Percentiles rank a stretch among this genome's conserved stretches.
These are phyloP conservation scores for Rhodamnia argentea DNA, from an alignment of 345 rosid genomes.

Conservation along the genomic window DNA sequence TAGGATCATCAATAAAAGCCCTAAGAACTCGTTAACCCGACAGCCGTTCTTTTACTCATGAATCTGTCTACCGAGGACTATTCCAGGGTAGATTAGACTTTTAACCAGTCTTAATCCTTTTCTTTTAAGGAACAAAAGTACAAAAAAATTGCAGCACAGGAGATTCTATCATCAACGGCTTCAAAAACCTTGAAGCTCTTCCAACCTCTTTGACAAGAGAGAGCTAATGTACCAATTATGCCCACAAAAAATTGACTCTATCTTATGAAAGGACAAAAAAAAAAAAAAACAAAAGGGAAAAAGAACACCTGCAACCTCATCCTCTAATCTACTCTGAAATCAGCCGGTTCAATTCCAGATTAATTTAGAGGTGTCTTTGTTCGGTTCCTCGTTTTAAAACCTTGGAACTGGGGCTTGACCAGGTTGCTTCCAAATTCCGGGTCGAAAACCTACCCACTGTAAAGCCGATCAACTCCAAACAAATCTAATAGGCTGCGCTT, in stretches of 20 bases:
- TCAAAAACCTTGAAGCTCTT: neutral
- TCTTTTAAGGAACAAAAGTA: neutral
- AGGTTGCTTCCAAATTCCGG: neutral
- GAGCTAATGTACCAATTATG: neutral
- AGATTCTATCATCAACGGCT: neutral
- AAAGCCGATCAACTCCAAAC: neutral
- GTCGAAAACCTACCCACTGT: neutral
- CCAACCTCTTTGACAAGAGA: neutral
- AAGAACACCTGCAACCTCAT: neutral
- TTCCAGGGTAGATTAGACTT: neutral
- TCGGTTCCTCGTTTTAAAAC: neutral
- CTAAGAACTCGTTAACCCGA: neutral
- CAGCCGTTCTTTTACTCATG: neutral
- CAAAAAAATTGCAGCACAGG: neutral
- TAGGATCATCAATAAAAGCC: neutral
- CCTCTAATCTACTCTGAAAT: neutral
- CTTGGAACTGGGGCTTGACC: neutral
- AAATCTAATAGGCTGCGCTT: neutral
- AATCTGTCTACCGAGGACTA: neutral
- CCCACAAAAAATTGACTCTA: neutral
- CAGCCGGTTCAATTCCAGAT: neutral
- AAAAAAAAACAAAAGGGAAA: too few relatives aligned
- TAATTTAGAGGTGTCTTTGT: neutral
- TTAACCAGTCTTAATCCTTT: neutral
- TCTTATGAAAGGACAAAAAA: neutral